Percentiles rank a stretch among this genome's conserved stretches.
Evolutionary conservation across 169 alveolate species (phyloP).

Genomic region (Cryptosporidium xiaoi): DNA sequence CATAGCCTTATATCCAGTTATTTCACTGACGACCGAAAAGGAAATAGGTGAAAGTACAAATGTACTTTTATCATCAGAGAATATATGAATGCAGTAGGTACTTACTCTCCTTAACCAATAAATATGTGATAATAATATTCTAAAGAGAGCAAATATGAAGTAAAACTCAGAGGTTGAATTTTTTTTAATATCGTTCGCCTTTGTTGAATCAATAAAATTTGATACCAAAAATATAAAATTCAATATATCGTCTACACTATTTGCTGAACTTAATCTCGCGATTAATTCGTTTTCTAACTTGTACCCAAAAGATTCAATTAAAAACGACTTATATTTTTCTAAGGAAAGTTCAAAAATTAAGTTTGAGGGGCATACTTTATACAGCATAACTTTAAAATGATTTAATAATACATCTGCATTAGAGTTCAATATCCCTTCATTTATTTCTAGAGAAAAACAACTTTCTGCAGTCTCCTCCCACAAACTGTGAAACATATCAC

Average conservation of each 20-base stretch:
- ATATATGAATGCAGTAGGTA: constrained; percentile 24
- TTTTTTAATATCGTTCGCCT: background rate
- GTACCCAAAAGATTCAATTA: background rate
- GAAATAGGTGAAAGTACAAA: constrained; percentile 53
- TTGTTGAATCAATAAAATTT: too few species aligned
- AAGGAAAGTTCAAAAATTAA: constrained; percentile 1
- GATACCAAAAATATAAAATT: background rate
- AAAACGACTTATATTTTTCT: constrained; percentile 1
- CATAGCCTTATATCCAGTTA: background rate
- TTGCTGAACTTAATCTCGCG: background rate
- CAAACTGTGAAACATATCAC: constrained; percentile 4
- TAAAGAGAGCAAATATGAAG: background rate
- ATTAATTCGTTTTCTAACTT: background rate
- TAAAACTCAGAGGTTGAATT: too few species aligned
- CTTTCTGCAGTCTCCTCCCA: background rate
- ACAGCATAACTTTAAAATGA: background rate
- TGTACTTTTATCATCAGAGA: background rate
- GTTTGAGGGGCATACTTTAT: constrained; percentile 3
- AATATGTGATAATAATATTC: background rate
- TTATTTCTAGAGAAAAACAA: background rate
- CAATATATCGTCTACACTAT: background rate
- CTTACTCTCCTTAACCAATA: constrained; percentile 4
- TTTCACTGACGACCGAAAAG: constrained; percentile 11
- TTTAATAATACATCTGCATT: background rate
- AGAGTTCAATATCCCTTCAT: background rate